phyloP scores from a whole-genome alignment of 805 yeast genomes.

The Starmerella scarabaei region DNA sequence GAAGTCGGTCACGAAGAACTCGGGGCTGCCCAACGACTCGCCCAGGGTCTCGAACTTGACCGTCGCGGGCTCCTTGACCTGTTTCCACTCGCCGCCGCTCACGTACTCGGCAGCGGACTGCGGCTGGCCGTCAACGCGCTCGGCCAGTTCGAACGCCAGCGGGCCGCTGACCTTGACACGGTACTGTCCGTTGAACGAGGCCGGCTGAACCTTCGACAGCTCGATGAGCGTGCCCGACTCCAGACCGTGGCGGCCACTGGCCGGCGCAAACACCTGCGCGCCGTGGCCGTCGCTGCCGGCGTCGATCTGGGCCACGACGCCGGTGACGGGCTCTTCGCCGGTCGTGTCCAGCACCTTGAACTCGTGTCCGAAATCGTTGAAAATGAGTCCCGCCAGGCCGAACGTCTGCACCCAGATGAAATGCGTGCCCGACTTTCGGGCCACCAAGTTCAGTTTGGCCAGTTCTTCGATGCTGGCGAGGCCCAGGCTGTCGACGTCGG shows the following conservation, averaged over 20 bases:
- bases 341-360: slow-evolving; percentile 73
- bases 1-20: slow-evolving; percentile 67
- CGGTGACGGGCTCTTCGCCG: slow-evolving; percentile 84
- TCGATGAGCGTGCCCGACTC: slow-evolving; percentile 86
- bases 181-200: slow-evolving; percentile 59
- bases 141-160: slow-evolving; percentile 68
- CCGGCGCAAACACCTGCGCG: slow-evolving; percentile 77
- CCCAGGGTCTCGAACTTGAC: slow-evolving; percentile 50
- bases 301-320: slow-evolving; percentile 84
- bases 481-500: slow-evolving; percentile 46
- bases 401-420: slow-evolving; percentile 70
- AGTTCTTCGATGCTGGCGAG: slow-evolving; percentile 45
- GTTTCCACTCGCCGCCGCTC: slow-evolving; percentile 82
- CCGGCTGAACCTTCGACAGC: slow-evolving; percentile 75
- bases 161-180: slow-evolving; percentile 83
- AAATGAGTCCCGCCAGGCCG: slow-evolving; percentile 79
- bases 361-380: slow-evolving; percentile 77
- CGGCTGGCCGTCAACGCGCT: slow-evolving; percentile 41
- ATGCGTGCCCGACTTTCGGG: slow-evolving; percentile 62
- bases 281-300: slow-evolving; percentile 56
- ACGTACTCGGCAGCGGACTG: slow-evolving; percentile 32
- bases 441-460: slow-evolving; percentile 55
- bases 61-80: slow-evolving; percentile 71
- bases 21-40: slow-evolving; percentile 64
- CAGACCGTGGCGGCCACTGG: slow-evolving; percentile 83